Conservation (phyloP, 2,329 filamentous ascomycete species). For the Ascochyta viciae-villosae region DNA sequence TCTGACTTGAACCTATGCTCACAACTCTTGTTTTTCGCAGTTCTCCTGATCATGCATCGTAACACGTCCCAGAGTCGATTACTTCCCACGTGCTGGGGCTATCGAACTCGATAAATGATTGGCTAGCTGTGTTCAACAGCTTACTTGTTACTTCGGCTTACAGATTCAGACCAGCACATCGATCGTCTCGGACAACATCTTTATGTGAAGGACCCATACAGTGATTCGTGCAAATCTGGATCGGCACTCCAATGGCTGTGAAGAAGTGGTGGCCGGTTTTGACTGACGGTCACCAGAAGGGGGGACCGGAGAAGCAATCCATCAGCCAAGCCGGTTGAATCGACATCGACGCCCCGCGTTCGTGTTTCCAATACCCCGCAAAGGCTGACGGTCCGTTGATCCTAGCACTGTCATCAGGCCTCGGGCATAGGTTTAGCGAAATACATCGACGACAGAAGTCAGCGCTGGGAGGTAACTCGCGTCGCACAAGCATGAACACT, state of each 20-base stretch:
- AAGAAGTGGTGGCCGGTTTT: background rate
- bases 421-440: background rate
- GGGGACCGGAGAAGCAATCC: background rate
- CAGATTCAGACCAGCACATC: background rate
- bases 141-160: background rate
- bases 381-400: conserved; percentile 7
- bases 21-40: no score
- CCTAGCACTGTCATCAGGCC: background rate
- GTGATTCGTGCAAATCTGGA: background rate
- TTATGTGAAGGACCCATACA: background rate
- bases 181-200: background rate
- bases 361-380: background rate
- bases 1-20: no score
- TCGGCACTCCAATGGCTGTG: background rate
- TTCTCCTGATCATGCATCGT: no score
- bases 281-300: background rate
- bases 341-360: conserved; percentile 4
- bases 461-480: background rate
- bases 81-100: no score
- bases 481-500: background rate
- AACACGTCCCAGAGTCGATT: no score
- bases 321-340: conserved; percentile 16
- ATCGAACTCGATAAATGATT: background rate
- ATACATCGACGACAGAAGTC: background rate
- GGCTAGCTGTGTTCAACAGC: background rate